Evolutionary conservation across 2,329 filamentous ascomycete genomes (phyloP).

Genomic region (Pezicula carpinea): DNA sequence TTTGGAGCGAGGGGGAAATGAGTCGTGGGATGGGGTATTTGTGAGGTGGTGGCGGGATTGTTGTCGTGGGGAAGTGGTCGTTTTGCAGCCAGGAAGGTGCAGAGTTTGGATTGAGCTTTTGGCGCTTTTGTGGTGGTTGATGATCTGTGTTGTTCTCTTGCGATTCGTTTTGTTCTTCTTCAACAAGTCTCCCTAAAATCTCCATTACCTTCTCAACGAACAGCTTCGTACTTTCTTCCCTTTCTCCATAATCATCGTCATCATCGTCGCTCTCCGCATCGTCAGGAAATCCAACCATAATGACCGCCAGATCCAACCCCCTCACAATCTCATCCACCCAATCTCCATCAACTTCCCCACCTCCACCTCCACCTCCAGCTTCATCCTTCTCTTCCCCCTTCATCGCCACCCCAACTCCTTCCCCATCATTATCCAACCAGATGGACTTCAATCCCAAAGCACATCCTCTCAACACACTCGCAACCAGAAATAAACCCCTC

Average conservation of each 20-base stretch:
- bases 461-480: constrained; percentile 59
- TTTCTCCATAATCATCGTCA: not conserved
- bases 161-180: not conserved
- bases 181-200: constrained; percentile 54
- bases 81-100: too few species aligned
- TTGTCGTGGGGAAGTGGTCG: not conserved
- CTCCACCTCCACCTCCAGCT: too few species aligned
- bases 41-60: constrained; percentile 4
- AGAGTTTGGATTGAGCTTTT: constrained; percentile 7
- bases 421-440: constrained; percentile 1
- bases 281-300: constrained; percentile 23
- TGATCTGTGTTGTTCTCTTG: too few species aligned
- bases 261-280: not conserved
- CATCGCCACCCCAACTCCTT: not conserved
- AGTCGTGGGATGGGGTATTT: constrained; percentile 40
- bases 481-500: constrained; percentile 68
- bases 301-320: constrained; percentile 28
- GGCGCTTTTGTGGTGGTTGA: constrained; percentile 15
- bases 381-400: not conserved
- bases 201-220: constrained; percentile 54
- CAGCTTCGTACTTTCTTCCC: not conserved
- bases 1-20: constrained; percentile 46
- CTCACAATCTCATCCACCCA: constrained; percentile 24
- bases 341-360: not conserved
- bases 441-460: constrained; percentile 22